Conservation (phyloP, 805 yeast species). For the Candida wancherniae region DNA sequence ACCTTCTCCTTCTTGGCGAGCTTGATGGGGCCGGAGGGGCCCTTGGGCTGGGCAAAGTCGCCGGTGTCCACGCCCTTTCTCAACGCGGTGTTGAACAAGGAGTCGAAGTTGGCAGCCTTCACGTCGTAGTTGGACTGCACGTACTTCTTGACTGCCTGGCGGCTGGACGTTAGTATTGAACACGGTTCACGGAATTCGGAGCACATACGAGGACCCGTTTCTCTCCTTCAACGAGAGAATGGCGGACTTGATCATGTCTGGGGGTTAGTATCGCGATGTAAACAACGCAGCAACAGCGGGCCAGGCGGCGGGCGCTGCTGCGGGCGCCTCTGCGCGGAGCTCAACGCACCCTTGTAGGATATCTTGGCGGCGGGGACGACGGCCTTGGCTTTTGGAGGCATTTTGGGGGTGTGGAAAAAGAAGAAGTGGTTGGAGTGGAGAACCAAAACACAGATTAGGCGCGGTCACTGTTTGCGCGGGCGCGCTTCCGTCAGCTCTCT, state of each 20-base stretch:
- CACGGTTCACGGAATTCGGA: neutral
- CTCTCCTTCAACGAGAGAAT: slow-evolving; percentile 69
- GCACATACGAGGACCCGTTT: slow-evolving; percentile 65
- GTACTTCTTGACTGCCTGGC: slow-evolving; percentile 84
- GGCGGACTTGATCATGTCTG: slow-evolving; percentile 66
- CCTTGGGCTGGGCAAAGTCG: slow-evolving; percentile 79
- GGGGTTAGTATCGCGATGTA: slow-evolving; percentile 14
- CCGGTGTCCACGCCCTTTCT: slow-evolving; percentile 78
- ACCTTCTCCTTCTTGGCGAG: slow-evolving; percentile 42
- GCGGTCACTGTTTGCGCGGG: too few relatives aligned
- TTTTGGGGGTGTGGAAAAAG: slow-evolving; percentile 2
- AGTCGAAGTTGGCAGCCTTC: slow-evolving; percentile 62
- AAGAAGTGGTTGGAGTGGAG: slow-evolving; percentile 2
- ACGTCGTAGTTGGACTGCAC: slow-evolving; percentile 59
- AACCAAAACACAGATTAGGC: too few relatives aligned
- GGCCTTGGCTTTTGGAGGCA: slow-evolving; percentile 16
- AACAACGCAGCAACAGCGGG: neutral
- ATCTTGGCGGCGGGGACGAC: slow-evolving; percentile 9
- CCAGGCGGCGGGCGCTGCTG: too few relatives aligned
- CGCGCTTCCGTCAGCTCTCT: too few relatives aligned
- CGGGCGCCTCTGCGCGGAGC: too few relatives aligned
- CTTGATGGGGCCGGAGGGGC: slow-evolving; percentile 84
- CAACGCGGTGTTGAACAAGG: slow-evolving; percentile 70
- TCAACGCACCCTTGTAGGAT: slow-evolving; percentile 18
- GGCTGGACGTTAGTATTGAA: slow-evolving; percentile 39